Evolutionary conservation across 2,329 filamentous ascomycete genomes (phyloP).

Genomic region (Coniochaeta hoffmannii): DNA sequence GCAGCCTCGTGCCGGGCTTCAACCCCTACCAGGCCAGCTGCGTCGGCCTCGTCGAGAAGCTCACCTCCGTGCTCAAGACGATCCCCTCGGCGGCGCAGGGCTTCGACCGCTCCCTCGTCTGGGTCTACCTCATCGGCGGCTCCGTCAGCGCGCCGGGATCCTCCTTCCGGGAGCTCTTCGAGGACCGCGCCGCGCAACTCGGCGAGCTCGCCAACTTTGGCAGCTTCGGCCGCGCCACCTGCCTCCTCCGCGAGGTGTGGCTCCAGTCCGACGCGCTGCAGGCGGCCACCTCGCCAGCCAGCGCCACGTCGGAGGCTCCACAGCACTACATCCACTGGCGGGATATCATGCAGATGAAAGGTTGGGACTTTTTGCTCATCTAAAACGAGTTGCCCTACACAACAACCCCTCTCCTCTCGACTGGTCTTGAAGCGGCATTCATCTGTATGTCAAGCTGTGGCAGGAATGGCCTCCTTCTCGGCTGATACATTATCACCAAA

Average conservation of each 20-base stretch:
- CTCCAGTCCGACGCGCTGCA: slow-evolving; percentile 54
- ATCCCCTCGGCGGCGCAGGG: slow-evolving; percentile 76
- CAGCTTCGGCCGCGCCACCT: slow-evolving; percentile 76
- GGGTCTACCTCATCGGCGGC: slow-evolving; percentile 87
- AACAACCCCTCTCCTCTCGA: slow-evolving; percentile 5
- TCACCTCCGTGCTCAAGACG: slow-evolving; percentile 68
- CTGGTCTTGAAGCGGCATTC: slow-evolving; percentile 14
- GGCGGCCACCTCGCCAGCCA: slow-evolving; percentile 21
- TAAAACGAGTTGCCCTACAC: slow-evolving; percentile 27
- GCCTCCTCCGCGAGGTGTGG: slow-evolving; percentile 80
- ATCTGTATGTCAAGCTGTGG: slow-evolving; percentile 15
- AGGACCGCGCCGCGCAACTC: slow-evolving; percentile 65
- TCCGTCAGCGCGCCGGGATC: slow-evolving; percentile 67
- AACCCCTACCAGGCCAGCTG: slow-evolving; percentile 67
- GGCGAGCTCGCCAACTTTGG: slow-evolving; percentile 74
- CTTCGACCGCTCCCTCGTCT: slow-evolving; percentile 84
- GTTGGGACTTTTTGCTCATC: slow-evolving; percentile 89
- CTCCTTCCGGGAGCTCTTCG: slow-evolving; percentile 69
- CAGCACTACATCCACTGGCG: slow-evolving; percentile 81
- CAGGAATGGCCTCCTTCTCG: slow-evolving; percentile 13
- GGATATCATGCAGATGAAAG: slow-evolving; percentile 84
- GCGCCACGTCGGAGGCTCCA: slow-evolving; percentile 23
- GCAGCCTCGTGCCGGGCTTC: slow-evolving; percentile 86
- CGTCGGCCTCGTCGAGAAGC: slow-evolving; percentile 68
- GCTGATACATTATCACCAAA: slow-evolving; percentile 5